A percentile compares a stretch with the other conserved stretches of the same genome.
These are phyloP conservation scores for Phytophthora citricola DNA, from an alignment of 352 stramenopile genomes.

Conservation along the genomic window DNA sequence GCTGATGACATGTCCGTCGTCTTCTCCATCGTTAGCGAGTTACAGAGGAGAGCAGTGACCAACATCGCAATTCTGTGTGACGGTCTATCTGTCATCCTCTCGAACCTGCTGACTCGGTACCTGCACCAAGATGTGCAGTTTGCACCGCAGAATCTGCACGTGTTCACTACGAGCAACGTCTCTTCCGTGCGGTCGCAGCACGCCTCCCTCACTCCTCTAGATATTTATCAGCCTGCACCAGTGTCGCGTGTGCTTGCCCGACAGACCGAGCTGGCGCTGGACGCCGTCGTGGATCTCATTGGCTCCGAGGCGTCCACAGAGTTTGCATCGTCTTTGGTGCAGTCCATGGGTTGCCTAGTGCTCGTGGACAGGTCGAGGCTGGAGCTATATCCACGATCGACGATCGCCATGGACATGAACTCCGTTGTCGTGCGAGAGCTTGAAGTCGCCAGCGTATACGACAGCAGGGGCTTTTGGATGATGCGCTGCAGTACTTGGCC, in stretches of 20 bases:
- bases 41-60: conserved; percentile 26
- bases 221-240: conserved; percentile 43
- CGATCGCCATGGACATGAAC: conserved; percentile 72
- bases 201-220: conserved; percentile 38
- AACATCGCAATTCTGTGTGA: conserved; percentile 43
- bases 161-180: conserved; percentile 35
- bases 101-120: conserved; percentile 39
- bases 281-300: conserved; percentile 65
- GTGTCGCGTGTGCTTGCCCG: conserved; percentile 26
- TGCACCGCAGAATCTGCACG: conserved; percentile 29
- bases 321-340: conserved; percentile 50
- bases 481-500: conserved; percentile 55
- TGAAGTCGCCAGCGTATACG: conserved; percentile 44
- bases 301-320: conserved; percentile 46
- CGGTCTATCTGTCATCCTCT: conserved; percentile 28
- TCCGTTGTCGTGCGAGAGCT: conserved; percentile 75
- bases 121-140: conserved; percentile 36
- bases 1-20: conserved; percentile 48
- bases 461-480: conserved; percentile 40
- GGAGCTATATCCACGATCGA: conserved; percentile 33
- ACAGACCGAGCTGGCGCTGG: conserved; percentile 40
- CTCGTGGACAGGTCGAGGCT: conserved; percentile 45
- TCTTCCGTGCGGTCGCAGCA: conserved; percentile 22
- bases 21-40: conserved; percentile 39
- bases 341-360: conserved; percentile 57